Evolutionary conservation across 257 asterid genomes (phyloP).

Genomic region (Echites panduratus): DNA sequence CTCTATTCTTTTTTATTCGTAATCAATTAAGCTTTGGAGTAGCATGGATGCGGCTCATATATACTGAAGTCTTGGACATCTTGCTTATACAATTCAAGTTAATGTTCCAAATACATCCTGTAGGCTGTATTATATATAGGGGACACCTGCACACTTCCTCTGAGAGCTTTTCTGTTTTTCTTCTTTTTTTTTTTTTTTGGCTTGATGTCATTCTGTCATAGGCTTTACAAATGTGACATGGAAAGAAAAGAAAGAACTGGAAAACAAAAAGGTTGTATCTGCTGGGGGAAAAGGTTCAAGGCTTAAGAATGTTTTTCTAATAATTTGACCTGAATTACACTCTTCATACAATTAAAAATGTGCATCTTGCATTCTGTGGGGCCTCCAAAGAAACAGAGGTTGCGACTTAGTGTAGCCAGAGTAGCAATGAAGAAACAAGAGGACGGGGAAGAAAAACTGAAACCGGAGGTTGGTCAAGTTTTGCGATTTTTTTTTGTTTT

Average conservation of each 20-base stretch:
- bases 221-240: conserved; percentile 64
- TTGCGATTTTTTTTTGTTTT: conserved; percentile 5
- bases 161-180: neutral
- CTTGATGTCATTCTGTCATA: conserved; percentile 11
- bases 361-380: conserved; percentile 13
- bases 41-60: too few relatives aligned
- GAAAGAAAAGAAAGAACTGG: conserved; percentile 69
- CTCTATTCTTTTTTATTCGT: neutral
- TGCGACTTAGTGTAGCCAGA: conserved; percentile 84
- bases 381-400: conserved; percentile 76
- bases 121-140: too few relatives aligned
- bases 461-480: conserved; percentile 48
- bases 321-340: neutral
- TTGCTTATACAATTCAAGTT: too few relatives aligned
- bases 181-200: neutral
- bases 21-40: too few relatives aligned
- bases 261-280: conserved; percentile 55
- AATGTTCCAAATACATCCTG: too few relatives aligned
- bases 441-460: conserved; percentile 63
- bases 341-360: conserved; percentile 1
- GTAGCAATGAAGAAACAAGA: conserved; percentile 75
- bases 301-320: neutral
- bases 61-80: too few relatives aligned
- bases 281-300: conserved; percentile 80
- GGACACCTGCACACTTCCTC: too few relatives aligned